These are phyloP conservation scores for Podaxis sp. DNA, from an alignment of 768 basidiomycete species.

Conservation along the genomic window DNA sequence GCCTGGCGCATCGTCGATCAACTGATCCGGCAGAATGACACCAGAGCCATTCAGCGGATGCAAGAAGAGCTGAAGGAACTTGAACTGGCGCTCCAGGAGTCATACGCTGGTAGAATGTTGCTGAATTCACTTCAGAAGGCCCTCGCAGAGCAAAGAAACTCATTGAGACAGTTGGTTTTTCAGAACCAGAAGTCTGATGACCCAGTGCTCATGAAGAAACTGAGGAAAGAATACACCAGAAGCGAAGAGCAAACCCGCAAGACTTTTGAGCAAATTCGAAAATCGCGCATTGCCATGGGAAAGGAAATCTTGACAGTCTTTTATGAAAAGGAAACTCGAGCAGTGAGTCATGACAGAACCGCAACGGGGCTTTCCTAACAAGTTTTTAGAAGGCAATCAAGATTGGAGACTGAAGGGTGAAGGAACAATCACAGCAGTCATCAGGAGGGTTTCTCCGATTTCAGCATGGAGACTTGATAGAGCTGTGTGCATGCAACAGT, in stretches of 20 bases:
- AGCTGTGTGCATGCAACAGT: constrained; percentile 24
- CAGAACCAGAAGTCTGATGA: neutral
- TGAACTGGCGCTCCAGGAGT: neutral
- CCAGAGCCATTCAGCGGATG: neutral
- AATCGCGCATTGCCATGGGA: neutral
- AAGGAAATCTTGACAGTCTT: neutral
- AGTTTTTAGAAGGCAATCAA: neutral
- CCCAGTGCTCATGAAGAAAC: neutral
- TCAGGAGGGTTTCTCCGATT: constrained; percentile 61
- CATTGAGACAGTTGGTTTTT: neutral
- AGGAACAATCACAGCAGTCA: neutral
- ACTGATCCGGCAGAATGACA: neutral
- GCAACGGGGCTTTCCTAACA: neutral
- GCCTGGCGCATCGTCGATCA: constrained; percentile 10
- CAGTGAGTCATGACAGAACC: neutral
- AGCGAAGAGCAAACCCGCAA: constrained; percentile 6
- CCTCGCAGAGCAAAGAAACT: constrained; percentile 5
- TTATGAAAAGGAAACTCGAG: constrained; percentile 1
- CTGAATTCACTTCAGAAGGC: constrained; percentile 1
- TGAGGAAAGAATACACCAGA: constrained; percentile 8
- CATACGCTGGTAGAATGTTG: neutral
- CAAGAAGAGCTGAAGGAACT: constrained; percentile 9
- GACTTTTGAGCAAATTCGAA: neutral
- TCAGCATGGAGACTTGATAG: constrained; percentile 48
- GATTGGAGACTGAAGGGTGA: neutral